phyloP scores from a whole-genome alignment of 331 rosid species.

The Prunus yedoensis region DNA sequence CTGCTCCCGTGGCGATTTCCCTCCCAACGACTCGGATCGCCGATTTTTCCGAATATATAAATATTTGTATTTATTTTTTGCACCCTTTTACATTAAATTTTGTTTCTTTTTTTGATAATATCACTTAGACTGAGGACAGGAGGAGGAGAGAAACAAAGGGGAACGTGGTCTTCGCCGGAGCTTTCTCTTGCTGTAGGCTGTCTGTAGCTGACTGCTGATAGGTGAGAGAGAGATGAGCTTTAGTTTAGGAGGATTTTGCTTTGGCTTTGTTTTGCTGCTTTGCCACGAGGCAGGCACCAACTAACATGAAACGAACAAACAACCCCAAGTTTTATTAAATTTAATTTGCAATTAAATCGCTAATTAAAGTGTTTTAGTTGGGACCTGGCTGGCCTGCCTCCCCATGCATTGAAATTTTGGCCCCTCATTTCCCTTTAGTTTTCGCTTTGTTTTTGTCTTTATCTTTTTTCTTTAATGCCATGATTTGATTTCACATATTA shows the following conservation, averaged over 20 bases:
- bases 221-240: neutral
- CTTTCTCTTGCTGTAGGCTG: conserved; percentile 1
- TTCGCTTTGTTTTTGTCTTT: neutral
- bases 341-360: no score
- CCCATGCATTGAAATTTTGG: conserved; percentile 4
- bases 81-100: neutral
- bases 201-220: neutral
- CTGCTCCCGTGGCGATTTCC: conserved; percentile 18
- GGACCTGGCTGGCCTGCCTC: neutral
- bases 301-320: neutral
- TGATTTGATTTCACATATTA: neutral
- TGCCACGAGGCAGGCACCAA: neutral
- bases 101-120: neutral
- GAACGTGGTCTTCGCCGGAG: conserved; percentile 13
- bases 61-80: neutral
- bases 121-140: neutral
- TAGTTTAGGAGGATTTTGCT: neutral
- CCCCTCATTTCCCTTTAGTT: neutral
- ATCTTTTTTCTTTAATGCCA: neutral
- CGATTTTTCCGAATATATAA: conserved; percentile 14
- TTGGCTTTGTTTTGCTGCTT: neutral
- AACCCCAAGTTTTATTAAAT: no score
- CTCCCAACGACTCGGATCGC: conserved; percentile 21
- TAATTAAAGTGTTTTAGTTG: neutral
- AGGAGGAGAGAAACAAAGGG: neutral